Base-by-base conservation (phyloP, 768 basidiomycete species). In the Pleurotus sapidus region DNA sequence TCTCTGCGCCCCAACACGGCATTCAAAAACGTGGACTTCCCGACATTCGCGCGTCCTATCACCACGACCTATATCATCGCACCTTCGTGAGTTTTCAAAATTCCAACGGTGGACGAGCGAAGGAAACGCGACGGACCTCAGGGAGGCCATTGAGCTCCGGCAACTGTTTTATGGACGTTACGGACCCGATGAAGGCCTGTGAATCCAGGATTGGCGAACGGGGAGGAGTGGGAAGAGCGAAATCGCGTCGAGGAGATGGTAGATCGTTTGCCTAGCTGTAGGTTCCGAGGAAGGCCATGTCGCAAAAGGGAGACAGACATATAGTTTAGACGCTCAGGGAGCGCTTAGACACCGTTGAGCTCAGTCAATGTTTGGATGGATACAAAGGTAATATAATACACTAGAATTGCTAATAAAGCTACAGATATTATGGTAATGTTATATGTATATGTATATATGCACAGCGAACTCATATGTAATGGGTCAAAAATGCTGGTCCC, bases 11-110 rank as follows among this genome's bases (percentile, higher is more conserved):
- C 82, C 3, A 90, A 64, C 3, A 91, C 79, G 11, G 84, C 81
- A 61, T 91, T 92, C 7, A 91, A 76, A 27, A 92, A 69, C 3
- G 86, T 81, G 1, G 89, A 91, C 67, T 92, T 92, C 24, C 90
- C 90, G 20, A 77, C 84, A 64, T 92, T 92, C 2, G 90, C 89
- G 58, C 90, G 84, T 17, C 90, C 90, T 88, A 77, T 77, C 11
- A 81, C 75, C 24, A 80, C 70, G 38, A 81, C 73, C 79, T 81
- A 43, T n/a, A 34, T 40, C 38, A 50, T 3, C 15, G 7, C n/a
- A 57, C 34, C 38, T 34, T 38, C 38, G 9, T 9, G 17, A 23
- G 17, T 43, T n/a, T 49, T 11, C 30, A 34, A 34, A 34, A 34
- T 34, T 34, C 9, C 8, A 34, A 34, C 30, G 30, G 30, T 34